Conservation (phyloP, 148 eudicot genomes). For the Diospyros lotus region DNA sequence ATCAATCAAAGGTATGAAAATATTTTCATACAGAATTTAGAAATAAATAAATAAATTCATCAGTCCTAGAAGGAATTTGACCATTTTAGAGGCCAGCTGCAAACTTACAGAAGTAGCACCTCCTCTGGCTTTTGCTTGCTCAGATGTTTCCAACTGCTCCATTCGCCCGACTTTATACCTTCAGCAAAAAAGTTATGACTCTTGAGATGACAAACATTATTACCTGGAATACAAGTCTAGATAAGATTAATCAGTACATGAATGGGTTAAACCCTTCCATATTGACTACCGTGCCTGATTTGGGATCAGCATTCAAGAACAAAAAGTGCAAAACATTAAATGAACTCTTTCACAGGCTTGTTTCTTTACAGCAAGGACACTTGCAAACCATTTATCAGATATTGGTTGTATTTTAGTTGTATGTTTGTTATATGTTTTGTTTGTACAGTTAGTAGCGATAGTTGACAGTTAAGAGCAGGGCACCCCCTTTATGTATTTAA, state of each 20-base stretch:
- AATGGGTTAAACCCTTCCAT: neutral
- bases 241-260: neutral
- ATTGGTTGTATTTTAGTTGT: too few relatives aligned
- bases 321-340: neutral
- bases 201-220: neutral
- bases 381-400: neutral
- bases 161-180: slow-evolving; percentile 98
- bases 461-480: too few relatives aligned
- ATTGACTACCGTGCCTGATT: neutral
- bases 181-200: slow-evolving; percentile 15
- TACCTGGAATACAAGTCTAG: neutral
- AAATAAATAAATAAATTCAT: neutral
- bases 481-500: too few relatives aligned
- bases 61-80: neutral
- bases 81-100: neutral
- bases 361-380: neutral
- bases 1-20: neutral
- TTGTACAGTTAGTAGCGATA: too few relatives aligned
- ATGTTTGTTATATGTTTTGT: too few relatives aligned
- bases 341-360: neutral
- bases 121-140: slow-evolving; percentile 92
- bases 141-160: slow-evolving; percentile 91
- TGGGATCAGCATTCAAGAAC: slow-evolving; percentile 3
- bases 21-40: neutral
- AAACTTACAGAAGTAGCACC: slow-evolving; percentile 80